Evolutionary conservation across 108 stramenopile genomes (phyloP), one percentile per base, ranked within the genome.

Genomic region (Pseudonitzschia multiseries): DNA sequence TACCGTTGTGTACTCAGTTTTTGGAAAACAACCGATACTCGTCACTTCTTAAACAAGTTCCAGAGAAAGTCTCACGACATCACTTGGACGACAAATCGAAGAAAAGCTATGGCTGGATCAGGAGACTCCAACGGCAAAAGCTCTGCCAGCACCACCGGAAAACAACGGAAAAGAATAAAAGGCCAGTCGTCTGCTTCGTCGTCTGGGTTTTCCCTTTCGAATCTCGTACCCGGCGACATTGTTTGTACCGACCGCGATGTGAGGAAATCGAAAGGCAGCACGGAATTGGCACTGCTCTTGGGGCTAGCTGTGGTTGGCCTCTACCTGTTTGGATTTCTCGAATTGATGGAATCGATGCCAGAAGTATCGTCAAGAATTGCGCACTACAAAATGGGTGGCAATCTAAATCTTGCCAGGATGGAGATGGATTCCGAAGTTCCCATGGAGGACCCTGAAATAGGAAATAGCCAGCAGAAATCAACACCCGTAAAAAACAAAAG

Each of bases 321-420:
- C 51, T 85, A 85, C 44, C 48, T 79, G 14, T 85, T 65, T 74
- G 78, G 80, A n/a, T 81, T 69, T 70, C 28, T 68, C n/a, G 78
- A 78, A 59, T 65, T 74, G 24, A 44, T 78, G 15, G 29, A 42
- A 18, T 46, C 72, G 20, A 56, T 85, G 54, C 84, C 84, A 0
- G 72, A 79, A n/a, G 40, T 81, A 21, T 27, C 65, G 2, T 75
- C 65, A 4, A 62, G 40, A 54, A 56, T 56, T 20, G 9, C 3
- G 26, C 54, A 56, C 54, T 56, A 70, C 29, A 10, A 53, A 12
- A 15, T 68, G 13, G 66, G 66, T 20, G 71, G 22, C 29, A 80
- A 80, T 33, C 26, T 80, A 51, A 71, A 66, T 51, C 31, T 81
- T 8, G 71, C 75, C 48, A 69, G 50, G 29, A 51, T 75, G 41